These are phyloP conservation scores for Solanum neorickii DNA, from an alignment of 257 asterid genomes.

Conservation along the genomic window DNA sequence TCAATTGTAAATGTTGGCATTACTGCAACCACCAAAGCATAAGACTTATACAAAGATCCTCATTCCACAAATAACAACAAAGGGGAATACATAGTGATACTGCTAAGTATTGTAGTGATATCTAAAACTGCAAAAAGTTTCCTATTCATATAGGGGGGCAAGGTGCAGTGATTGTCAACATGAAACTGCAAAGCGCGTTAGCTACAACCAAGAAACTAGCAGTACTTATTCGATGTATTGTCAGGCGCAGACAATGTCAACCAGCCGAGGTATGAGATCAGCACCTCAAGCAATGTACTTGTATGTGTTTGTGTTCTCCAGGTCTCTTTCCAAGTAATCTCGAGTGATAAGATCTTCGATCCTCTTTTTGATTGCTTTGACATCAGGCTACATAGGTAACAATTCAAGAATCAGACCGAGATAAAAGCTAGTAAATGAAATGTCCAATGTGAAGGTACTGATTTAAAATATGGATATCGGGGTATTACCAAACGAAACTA, in stretches of 20 bases:
- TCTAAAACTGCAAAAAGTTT: neutral
- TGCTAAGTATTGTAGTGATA: neutral
- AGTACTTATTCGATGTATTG: neutral
- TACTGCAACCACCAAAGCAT: neutral
- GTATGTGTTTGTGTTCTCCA: slow-evolving; percentile 27
- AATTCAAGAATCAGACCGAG: neutral
- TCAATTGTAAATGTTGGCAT: neutral
- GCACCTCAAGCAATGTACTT: slow-evolving; percentile 28
- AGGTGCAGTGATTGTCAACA: neutral
- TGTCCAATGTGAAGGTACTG: neutral
- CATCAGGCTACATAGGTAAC: slow-evolving; percentile 30
- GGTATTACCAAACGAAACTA: neutral
- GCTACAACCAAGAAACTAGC: neutral
- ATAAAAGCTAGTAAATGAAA: neutral
- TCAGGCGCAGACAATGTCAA: neutral
- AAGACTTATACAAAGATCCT: neutral
- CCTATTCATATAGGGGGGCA: neutral
- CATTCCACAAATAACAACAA: neutral
- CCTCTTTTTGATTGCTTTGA: slow-evolving; percentile 39
- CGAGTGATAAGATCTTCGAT: slow-evolving; percentile 41
- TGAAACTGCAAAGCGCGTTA: neutral
- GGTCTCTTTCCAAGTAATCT: slow-evolving; percentile 46
- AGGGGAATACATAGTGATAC: neutral
- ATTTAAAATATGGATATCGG: neutral
- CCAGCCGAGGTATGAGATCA: neutral